Conservation (phyloP, 2,329 filamentous ascomycete genomes). For the Microsporum ferrugineum region DNA sequence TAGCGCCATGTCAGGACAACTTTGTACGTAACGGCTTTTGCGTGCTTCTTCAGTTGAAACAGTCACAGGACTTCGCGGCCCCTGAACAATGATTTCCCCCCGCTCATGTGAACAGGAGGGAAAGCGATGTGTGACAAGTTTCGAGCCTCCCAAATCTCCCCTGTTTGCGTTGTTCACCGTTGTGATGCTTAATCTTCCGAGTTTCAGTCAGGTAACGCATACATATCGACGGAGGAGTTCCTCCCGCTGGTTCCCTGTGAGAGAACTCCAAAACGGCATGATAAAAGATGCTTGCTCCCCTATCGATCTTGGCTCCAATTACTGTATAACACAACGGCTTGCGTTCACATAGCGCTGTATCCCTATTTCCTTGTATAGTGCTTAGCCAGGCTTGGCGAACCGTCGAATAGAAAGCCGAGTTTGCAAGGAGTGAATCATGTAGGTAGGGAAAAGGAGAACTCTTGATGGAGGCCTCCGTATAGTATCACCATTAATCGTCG, state of each 20-base stretch:
- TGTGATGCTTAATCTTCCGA: not conserved
- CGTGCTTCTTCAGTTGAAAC: not conserved
- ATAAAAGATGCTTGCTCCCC: not conserved
- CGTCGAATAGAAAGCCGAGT: not conserved
- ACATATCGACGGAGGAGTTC: too few relatives aligned
- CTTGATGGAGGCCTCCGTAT: not conserved
- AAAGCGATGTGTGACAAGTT: not conserved
- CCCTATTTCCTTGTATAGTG: not conserved
- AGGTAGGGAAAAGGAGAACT: not conserved
- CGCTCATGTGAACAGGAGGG: not conserved
- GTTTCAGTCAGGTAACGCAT: not conserved
- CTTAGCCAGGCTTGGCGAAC: not conserved
- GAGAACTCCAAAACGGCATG: too few relatives aligned
- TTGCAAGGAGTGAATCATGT: not conserved
- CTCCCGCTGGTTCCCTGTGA: too few relatives aligned
- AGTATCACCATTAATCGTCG: slow-evolving; percentile 19
- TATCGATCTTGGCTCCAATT: not conserved
- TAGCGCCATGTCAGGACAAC: not conserved
- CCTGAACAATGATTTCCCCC: not conserved
- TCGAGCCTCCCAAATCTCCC: not conserved
- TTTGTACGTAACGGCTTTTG: not conserved
- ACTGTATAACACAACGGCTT: not conserved
- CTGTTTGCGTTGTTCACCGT: not conserved
- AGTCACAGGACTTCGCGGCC: not conserved
- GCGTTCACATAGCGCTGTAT: not conserved